Percentiles rank a stretch among this genome's conserved stretches.
These are phyloP conservation scores for Rhodotorula toruloides DNA, from an alignment of 768 basidiomycete genomes.

Conservation along the genomic window DNA sequence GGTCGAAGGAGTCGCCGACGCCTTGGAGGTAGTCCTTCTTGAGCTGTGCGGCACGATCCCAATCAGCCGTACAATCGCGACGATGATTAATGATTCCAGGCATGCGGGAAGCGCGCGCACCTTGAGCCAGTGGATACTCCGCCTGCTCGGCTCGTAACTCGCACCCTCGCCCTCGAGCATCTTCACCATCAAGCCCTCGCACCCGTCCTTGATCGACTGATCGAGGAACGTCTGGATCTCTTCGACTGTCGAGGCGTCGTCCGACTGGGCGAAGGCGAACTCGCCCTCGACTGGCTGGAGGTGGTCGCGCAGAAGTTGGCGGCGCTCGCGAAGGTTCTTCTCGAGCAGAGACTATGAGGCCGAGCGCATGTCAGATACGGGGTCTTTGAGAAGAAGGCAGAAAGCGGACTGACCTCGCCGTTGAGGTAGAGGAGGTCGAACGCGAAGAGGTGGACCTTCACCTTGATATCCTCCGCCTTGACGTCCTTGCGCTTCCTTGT, in stretches of 20 bases:
- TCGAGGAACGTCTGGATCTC: constrained; percentile 93
- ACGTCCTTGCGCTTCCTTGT: constrained; percentile 95
- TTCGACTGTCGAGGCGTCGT: constrained; percentile 80
- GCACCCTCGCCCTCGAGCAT: constrained; percentile 89
- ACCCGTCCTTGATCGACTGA: constrained; percentile 94
- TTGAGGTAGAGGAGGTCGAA: constrained; percentile 96
- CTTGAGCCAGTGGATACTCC: constrained; percentile 98
- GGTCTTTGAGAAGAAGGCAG: background rate
- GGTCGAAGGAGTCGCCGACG: constrained; percentile 91
- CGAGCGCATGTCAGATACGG: too few species aligned
- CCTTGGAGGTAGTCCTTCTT: constrained; percentile 98
- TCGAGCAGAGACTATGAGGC: constrained; percentile 68
- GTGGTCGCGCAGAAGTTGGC: constrained; percentile 68
- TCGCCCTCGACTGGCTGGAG: constrained; percentile 80
- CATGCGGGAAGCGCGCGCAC: constrained; percentile 49
- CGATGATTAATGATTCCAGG: background rate
- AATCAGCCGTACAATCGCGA: constrained; percentile 3
- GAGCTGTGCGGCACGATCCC: constrained; percentile 54
- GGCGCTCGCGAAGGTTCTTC: constrained; percentile 66
- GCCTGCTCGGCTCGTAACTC: constrained; percentile 88
- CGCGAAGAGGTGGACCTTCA: constrained; percentile 90
- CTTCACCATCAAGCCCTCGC: constrained; percentile 99
- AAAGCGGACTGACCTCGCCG: constrained; percentile 65
- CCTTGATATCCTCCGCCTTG: constrained; percentile 93
- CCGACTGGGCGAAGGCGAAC: constrained; percentile 86